Evolutionary conservation across 148 eudicot species (phyloP).

Genomic region (Chenopodium suecicum): DNA sequence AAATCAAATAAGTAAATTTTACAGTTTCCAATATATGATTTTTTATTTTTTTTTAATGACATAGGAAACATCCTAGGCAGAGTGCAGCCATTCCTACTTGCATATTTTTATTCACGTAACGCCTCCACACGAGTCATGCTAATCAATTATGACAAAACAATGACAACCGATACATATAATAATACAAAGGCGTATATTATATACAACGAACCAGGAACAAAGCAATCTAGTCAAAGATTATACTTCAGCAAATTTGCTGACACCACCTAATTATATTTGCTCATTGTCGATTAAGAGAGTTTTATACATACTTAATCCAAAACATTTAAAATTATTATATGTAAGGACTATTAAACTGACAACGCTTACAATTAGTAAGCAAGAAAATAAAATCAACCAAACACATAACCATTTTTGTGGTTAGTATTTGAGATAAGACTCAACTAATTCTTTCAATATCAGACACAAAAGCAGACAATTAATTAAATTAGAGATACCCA

Average conservation of each 20-base stretch:
- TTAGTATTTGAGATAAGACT: constrained; percentile 8
- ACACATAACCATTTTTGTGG: not conserved
- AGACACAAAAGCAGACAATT: constrained; percentile 19
- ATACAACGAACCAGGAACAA: constrained; percentile 20
- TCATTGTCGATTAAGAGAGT: constrained; percentile 4
- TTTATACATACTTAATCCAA: constrained; percentile 7
- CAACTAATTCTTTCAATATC: constrained; percentile 21
- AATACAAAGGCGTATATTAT: constrained; percentile 11
- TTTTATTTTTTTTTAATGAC: constrained; percentile 10
- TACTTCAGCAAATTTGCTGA: constrained; percentile 25
- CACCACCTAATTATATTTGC: constrained; percentile 9
- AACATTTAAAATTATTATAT: constrained; percentile 13
- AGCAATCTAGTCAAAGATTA: constrained; percentile 20
- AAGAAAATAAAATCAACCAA: constrained; percentile 13
- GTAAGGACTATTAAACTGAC: constrained; percentile 11
- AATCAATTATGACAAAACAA: constrained; percentile 16
- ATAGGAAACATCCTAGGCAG: constrained; percentile 33
- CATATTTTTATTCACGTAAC: constrained; percentile 14
- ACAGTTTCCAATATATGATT: not conserved
- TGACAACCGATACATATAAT: constrained; percentile 17
- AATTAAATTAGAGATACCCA: not conserved
- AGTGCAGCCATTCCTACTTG: constrained; percentile 20
- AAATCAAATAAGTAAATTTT: not conserved
- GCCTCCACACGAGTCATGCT: constrained; percentile 15
- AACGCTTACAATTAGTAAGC: constrained; percentile 14